These are phyloP conservation scores for Diplogelasinospora grovesii DNA, from an alignment of 495 filamentous ascomycete genomes.

Conservation along the genomic window DNA sequence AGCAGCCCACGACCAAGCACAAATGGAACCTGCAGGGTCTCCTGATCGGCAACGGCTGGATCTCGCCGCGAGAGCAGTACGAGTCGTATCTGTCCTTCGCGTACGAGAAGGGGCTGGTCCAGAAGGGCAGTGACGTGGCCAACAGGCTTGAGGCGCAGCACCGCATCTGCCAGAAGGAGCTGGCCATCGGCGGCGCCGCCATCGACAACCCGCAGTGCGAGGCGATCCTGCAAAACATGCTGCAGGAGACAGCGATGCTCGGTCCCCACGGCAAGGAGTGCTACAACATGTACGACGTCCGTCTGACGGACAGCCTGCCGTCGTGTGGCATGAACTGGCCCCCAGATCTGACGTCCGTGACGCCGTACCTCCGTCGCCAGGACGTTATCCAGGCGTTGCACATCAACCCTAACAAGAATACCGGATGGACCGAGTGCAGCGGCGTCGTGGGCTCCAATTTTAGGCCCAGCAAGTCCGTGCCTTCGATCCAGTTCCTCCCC, in stretches of 20 bases:
- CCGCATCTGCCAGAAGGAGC: conserved; percentile 53
- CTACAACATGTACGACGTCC: conserved; percentile 92
- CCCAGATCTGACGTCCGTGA: conserved; percentile 67
- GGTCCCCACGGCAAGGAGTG: conserved; percentile 51
- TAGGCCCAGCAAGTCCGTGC: conserved; percentile 57
- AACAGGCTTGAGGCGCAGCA: conserved; percentile 47
- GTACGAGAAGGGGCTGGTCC: conserved; percentile 64
- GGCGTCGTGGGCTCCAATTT: conserved; percentile 69
- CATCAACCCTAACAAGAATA: conserved; percentile 69
- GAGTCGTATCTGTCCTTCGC: conserved; percentile 75
- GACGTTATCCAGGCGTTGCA: conserved; percentile 79
- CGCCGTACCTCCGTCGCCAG: conserved; percentile 74
- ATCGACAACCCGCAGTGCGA: conserved; percentile 71
- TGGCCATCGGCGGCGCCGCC: conserved; percentile 54
- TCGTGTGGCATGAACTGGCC: conserved; percentile 97
- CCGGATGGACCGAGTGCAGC: conserved; percentile 89
- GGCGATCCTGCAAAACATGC: conserved; percentile 60
- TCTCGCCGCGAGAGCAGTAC: conserved; percentile 84
- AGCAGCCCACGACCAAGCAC: conserved; percentile 28
- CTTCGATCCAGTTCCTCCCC: conserved; percentile 69
- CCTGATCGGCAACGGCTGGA: conserved; percentile 96
- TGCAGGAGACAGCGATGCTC: conserved; percentile 48
- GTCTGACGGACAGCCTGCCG: conserved; percentile 63
- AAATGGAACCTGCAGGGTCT: conserved; percentile 82
- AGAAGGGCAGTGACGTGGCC: conserved; percentile 56